A percentile compares a stretch with the other conserved stretches of the same genome.
Evolutionary conservation across 1,284 basidiomycete genomes (phyloP).

Genomic region (Sporisorium iseilematis-ciliati): DNA sequence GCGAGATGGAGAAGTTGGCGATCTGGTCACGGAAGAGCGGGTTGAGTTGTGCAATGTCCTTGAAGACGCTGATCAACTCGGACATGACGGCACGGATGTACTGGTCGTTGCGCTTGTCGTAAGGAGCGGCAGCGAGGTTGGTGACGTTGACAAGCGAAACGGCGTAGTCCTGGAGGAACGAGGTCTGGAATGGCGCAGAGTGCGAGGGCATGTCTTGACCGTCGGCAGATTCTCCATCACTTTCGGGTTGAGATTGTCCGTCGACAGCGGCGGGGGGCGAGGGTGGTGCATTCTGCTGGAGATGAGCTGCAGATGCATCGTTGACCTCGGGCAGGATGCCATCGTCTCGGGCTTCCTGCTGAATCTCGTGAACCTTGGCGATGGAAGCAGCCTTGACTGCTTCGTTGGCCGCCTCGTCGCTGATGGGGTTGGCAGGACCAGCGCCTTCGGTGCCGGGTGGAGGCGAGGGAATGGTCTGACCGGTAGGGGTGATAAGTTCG

Average conservation of each 20-base stretch:
- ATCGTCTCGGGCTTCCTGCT: slow-evolving; percentile 50
- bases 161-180: slow-evolving; percentile 88
- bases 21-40: slow-evolving; percentile 98
- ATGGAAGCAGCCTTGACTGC: slow-evolving; percentile 41
- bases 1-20: slow-evolving; percentile 94
- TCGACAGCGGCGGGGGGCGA: slow-evolving; percentile 28
- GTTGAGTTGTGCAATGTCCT: slow-evolving; percentile 97
- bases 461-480: slow-evolving; percentile 50
- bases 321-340: slow-evolving; percentile 49
- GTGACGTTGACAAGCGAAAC: slow-evolving; percentile 92
- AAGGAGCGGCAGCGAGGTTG: slow-evolving; percentile 83
- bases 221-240: slow-evolving; percentile 11
- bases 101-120: slow-evolving; percentile 79
- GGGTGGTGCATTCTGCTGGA: slow-evolving; percentile 33
- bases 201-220: slow-evolving; percentile 56
- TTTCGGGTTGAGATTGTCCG: slow-evolving; percentile 3
- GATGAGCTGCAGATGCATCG: slow-evolving; percentile 39
- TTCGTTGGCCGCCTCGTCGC: slow-evolving; percentile 53
- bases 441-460: slow-evolving; percentile 52
- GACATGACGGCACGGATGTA: slow-evolving; percentile 95
- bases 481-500: slow-evolving; percentile 74
- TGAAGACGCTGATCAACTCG: slow-evolving; percentile 97
- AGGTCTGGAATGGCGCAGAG: slow-evolving; percentile 78
- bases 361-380: slow-evolving; percentile 56
- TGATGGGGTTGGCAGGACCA: slow-evolving; percentile 50